Evolutionary conservation across 129 eudicot species (phyloP).

Genomic region (Calendula officinalis): DNA sequence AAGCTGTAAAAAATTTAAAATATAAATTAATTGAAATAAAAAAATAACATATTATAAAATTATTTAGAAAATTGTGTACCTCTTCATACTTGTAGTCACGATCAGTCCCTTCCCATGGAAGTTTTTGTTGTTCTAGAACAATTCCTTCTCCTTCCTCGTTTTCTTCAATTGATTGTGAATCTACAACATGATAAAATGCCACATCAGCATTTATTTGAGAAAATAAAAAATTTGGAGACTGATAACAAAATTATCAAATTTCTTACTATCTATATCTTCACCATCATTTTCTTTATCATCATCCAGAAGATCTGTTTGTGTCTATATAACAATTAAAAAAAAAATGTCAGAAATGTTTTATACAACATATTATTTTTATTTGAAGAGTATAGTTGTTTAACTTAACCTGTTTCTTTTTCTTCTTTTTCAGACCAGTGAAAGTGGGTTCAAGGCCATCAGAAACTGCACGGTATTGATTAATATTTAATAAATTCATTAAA

Average conservation of each 20-base stretch:
- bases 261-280: conserved; percentile 64
- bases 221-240: not conserved
- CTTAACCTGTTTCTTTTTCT: conserved; percentile 81
- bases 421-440: conserved; percentile 74
- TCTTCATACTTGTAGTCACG: conserved; percentile 75
- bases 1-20: conserved; percentile 36
- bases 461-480: conserved; percentile 28
- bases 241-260: not conserved
- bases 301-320: conserved; percentile 51
- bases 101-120: conserved; percentile 73
- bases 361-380: not conserved
- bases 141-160: conserved; percentile 60
- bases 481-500: not conserved
- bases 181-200: conserved; percentile 15
- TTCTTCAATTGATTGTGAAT: conserved; percentile 34
- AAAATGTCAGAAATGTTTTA: not conserved
- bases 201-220: not conserved
- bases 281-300: conserved; percentile 57
- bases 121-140: conserved; percentile 45
- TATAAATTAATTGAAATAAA: not conserved
- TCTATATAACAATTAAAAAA: conserved; percentile 42
- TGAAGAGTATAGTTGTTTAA: not conserved
- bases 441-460: conserved; percentile 61
- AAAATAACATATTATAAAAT: not conserved
- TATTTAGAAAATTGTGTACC: conserved; percentile 25